phyloP scores from a whole-genome alignment of 2,329 filamentous ascomycete genomes.

The Xylaria sp. region DNA sequence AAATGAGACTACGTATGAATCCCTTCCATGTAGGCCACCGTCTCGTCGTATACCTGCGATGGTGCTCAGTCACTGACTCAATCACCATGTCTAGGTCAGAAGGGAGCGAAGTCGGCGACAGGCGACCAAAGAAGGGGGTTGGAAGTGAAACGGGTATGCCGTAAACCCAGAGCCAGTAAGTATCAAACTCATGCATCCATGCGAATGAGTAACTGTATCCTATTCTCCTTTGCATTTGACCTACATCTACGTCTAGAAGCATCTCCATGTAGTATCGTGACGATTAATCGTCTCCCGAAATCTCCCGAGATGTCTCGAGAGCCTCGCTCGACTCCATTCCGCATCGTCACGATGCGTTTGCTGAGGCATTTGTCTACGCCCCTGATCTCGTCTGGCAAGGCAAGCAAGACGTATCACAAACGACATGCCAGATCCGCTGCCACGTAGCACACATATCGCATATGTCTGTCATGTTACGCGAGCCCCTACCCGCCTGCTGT shows the following conservation, averaged over 20 bases:
- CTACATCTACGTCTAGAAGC: not conserved
- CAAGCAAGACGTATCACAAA: constrained; percentile 15
- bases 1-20: not conserved
- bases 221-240: not conserved
- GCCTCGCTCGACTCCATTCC: too few species aligned
- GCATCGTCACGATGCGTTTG: not conserved
- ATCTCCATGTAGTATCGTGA: too few species aligned
- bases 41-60: too few species aligned
- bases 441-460: constrained; percentile 36
- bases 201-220: not conserved
- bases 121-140: not conserved
- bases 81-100: not conserved
- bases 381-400: not conserved
- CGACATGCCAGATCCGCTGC: constrained; percentile 28
- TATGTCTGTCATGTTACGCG: constrained; percentile 17
- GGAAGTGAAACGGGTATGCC: not conserved
- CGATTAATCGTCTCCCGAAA: not conserved
- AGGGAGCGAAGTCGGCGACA: not conserved
- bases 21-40: too few species aligned
- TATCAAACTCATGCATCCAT: not conserved
- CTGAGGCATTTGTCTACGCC: not conserved
- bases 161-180: not conserved
- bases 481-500: not conserved
- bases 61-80: not conserved
- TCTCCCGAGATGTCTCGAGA: not conserved